phyloP scores from a whole-genome alignment of 768 basidiomycete genomes.

The Candolleomyces efflorescens region DNA sequence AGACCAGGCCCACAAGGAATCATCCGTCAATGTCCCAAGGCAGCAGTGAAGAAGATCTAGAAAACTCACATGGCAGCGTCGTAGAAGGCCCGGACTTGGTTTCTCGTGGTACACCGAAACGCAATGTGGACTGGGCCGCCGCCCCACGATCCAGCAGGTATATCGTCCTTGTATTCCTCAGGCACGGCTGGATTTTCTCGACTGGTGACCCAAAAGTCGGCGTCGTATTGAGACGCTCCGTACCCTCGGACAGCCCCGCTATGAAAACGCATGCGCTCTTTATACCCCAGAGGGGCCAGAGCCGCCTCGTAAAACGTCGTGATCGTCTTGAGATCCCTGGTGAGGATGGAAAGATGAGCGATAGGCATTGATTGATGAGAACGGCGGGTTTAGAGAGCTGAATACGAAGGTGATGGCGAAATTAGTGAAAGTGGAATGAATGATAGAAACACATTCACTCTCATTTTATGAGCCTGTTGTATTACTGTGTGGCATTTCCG shows the following conservation, averaged over 20 bases:
- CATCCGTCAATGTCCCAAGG: no score
- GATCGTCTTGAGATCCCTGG: slow-evolving; percentile 3
- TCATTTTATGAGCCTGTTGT: no score
- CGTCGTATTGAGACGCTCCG: slow-evolving; percentile 1
- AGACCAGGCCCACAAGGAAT: not conserved
- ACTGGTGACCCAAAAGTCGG: slow-evolving; percentile 19
- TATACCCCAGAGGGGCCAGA: slow-evolving; percentile 6
- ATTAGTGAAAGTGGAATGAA: no score
- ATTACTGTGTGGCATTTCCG: no score
- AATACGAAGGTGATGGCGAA: no score
- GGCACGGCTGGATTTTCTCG: not conserved
- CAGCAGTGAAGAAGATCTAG: not conserved
- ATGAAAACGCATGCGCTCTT: not conserved
- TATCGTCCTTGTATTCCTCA: not conserved
- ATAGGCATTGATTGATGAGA: slow-evolving; percentile 9
- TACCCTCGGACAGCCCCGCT: slow-evolving; percentile 5
- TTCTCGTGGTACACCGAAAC: slow-evolving; percentile 17
- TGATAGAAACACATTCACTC: no score
- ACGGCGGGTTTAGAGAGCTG: not conserved
- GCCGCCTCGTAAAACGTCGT: slow-evolving; percentile 3
- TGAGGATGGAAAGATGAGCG: slow-evolving; percentile 3
- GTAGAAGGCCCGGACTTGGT: slow-evolving; percentile 21
- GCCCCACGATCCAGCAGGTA: not conserved
- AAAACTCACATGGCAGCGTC: slow-evolving; percentile 20
- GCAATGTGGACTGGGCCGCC: slow-evolving; percentile 20